phyloP scores from a whole-genome alignment of 352 stramenopile genomes.

The Phytophthora citricola region DNA sequence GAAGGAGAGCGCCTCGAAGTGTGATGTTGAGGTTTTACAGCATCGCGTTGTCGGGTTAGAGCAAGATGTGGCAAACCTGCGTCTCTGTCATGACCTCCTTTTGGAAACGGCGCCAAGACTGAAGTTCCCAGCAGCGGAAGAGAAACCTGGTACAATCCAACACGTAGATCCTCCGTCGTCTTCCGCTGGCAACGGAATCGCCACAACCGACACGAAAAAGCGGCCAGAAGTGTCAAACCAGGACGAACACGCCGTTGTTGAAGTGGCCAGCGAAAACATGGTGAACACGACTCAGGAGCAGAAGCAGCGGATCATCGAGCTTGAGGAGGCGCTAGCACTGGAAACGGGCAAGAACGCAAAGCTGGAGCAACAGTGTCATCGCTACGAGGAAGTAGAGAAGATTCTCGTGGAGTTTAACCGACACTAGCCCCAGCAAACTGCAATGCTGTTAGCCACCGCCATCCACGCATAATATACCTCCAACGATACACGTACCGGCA shows the following conservation, averaged over 20 bases:
- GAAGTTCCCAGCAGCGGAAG: constrained; percentile 2
- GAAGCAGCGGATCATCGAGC: constrained; percentile 16
- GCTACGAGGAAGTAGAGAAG: constrained; percentile 13
- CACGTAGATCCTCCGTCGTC: not conserved
- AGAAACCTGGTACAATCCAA: not conserved
- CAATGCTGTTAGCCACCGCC: not conserved
- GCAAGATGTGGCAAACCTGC: constrained; percentile 24
- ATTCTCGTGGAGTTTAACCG: constrained; percentile 17
- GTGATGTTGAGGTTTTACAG: constrained; percentile 13
- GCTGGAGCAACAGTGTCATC: constrained; percentile 13
- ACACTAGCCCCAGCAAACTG: not conserved
- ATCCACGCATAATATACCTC: constrained; percentile 9
- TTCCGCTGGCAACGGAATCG: not conserved
- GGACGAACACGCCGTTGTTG: not conserved
- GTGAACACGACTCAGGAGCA: constrained; percentile 10
- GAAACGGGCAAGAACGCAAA: constrained; percentile 8
- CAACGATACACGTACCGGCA: not conserved
- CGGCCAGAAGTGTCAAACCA: constrained; percentile 8
- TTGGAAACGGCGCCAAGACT: constrained; percentile 7
- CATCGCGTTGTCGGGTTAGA: constrained; percentile 35
- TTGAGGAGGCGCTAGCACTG: constrained; percentile 19
- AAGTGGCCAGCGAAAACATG: not conserved
- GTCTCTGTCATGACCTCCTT: constrained; percentile 13
- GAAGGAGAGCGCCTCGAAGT: not conserved
- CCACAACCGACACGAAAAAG: not conserved